Evolutionary conservation across 805 yeast species (phyloP).

Genomic region (Yamadazyma nakazawae): DNA sequence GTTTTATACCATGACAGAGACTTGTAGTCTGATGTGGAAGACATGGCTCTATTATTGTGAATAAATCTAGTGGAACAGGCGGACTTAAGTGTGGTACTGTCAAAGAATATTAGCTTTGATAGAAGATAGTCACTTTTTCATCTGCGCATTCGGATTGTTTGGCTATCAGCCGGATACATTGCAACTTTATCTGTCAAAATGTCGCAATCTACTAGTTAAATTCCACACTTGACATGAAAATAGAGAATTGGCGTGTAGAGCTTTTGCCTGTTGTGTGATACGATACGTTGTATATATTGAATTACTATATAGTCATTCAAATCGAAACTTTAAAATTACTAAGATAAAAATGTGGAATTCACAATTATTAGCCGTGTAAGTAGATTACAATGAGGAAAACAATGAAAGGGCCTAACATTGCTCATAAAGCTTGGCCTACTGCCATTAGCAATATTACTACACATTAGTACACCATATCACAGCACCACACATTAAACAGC

Average conservation of each 20-base stretch:
- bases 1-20: slow-evolving; percentile 1
- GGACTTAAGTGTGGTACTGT: no score
- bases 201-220: no score
- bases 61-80: no score
- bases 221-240: not conserved
- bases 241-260: not conserved
- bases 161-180: not conserved
- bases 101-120: not conserved
- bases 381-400: no score
- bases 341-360: not conserved
- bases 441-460: no score
- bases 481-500: no score
- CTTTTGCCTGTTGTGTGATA: not conserved
- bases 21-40: not conserved
- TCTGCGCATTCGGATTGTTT: not conserved
- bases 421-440: no score
- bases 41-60: not conserved
- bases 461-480: no score
- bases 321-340: not conserved
- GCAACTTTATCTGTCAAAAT: not conserved
- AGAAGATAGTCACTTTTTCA: not conserved
- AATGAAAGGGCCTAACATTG: no score
- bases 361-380: not conserved
- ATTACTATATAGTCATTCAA: not conserved
- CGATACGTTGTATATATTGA: not conserved